These are phyloP conservation scores for Scutellaria minor DNA, from an alignment of 257 asterid species.

Conservation along the genomic window DNA sequence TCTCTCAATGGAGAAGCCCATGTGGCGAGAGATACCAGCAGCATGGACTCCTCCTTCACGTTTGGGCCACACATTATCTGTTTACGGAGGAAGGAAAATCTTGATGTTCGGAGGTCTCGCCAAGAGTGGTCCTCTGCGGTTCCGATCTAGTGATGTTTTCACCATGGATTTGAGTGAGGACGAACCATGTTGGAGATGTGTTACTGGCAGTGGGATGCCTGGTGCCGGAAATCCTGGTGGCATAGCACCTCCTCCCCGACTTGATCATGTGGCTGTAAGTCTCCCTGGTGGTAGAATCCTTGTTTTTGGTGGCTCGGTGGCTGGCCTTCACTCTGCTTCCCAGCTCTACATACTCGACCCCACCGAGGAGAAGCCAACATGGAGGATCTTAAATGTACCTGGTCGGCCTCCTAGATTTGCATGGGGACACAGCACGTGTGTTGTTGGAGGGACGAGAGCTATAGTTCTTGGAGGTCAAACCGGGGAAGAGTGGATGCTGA, in stretches of 20 bases:
- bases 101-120: constrained; percentile 92
- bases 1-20: constrained; percentile 76
- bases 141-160: constrained; percentile 88
- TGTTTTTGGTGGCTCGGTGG: constrained; percentile 85
- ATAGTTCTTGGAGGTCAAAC: constrained; percentile 57
- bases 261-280: constrained; percentile 89
- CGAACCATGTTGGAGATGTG: constrained; percentile 83
- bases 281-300: constrained; percentile 87
- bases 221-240: constrained; percentile 96
- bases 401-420: constrained; percentile 59
- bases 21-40: constrained; percentile 85
- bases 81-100: constrained; percentile 77
- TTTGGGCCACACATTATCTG: constrained; percentile 77
- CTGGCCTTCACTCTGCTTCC: constrained; percentile 93
- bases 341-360: constrained; percentile 90
- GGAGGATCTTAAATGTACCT: constrained; percentile 69
- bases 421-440: constrained; percentile 60
- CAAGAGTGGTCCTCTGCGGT: constrained; percentile 76
- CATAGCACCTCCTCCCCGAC: constrained; percentile 86
- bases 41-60: constrained; percentile 92
- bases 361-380: constrained; percentile 88
- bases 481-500: constrained; percentile 58
- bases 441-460: constrained; percentile 55
- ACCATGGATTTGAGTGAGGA: constrained; percentile 92
- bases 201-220: constrained; percentile 90